These are phyloP conservation scores for Myriosclerotinia duriaeana DNA, from an alignment of 2,329 filamentous ascomycete species.

Conservation along the genomic window DNA sequence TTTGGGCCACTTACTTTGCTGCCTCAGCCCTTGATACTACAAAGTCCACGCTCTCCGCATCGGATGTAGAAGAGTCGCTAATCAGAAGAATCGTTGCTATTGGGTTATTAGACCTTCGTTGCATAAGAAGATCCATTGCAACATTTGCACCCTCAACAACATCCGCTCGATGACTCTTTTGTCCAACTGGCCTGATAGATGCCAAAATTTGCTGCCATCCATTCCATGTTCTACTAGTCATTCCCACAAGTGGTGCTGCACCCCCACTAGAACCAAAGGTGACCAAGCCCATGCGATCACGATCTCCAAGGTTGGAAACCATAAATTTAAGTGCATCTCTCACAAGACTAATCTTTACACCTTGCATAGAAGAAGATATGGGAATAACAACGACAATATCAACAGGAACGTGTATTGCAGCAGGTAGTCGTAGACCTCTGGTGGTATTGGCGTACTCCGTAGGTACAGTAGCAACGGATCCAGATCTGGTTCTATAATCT, in stretches of 20 bases:
- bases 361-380: conserved; percentile 97
- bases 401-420: conserved; percentile 75
- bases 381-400: conserved; percentile 96
- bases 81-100: conserved; percentile 95
- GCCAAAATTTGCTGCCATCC: conserved; percentile 86
- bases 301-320: conserved; percentile 82
- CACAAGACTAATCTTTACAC: conserved; percentile 94
- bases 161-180: conserved; percentile 94
- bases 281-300: conserved; percentile 94
- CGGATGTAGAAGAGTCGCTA: conserved; percentile 93
- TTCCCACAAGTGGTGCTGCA: conserved; percentile 92
- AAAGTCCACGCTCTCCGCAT: conserved; percentile 94
- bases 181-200: conserved; percentile 88
- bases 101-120: conserved; percentile 92
- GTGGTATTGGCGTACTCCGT: conserved; percentile 81
- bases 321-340: conserved; percentile 91
- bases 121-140: conserved; percentile 98
- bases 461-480: conserved; percentile 82
- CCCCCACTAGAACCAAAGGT: conserved; percentile 95
- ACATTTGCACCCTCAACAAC: conserved; percentile 97
- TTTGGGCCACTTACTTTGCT: conserved; percentile 69
- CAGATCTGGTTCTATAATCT: conserved; percentile 80
- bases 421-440: conserved; percentile 44
- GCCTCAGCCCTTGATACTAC: conserved; percentile 95
- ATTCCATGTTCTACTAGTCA: conserved; percentile 93